Base-by-base conservation (phyloP, 345 rosid species). In the Ceriops decandra region DNA sequence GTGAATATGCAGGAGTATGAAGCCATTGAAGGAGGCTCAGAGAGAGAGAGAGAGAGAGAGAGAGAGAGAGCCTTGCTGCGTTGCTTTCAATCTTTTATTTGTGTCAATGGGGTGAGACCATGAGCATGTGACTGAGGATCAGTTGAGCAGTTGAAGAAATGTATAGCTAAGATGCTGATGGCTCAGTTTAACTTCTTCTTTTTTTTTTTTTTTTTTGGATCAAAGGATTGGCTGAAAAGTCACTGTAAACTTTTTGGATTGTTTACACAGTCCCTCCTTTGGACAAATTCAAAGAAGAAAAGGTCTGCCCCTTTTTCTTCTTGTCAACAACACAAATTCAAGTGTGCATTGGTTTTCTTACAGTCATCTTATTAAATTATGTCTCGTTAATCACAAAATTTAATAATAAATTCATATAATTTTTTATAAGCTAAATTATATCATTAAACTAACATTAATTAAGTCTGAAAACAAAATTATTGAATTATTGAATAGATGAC, bases 21-120 rank as follows among this genome's bases (percentile, higher is more conserved):
- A 63, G 92, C 98, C 98, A 90, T 89, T 74, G 81, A 65, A 49
- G 80, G 76, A 70, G 58, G 54, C 42, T 51, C 49, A 38, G 47
- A 38, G 46, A 36, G 76, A 56, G 35, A 63, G 58, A 46, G 53
- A 21, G 67, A 46, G 30, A 21, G 21, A 54, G 24, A 63, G n/a
- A 56, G 38, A 60, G 42, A 42, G 53, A 20, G 62, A 56, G 58
- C 49, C 71, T 57, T 68, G 66, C 33, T 68, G 52, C 28, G 74
- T 24, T 72, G 35, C 61, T 71, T 67, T 67, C 67, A 53, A 64
- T 47, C 26, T 75, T 74, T 66, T 73, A 52, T 64, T 32, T 71
- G 60, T 77, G 68, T 52, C 36, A 64, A 74, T 60, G 77, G 49
- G 70, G 71, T 49, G 67, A 52, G 59, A 56, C 59, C 10, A 70